Conservation (phyloP, 1,284 basidiomycete species). For the Malassezia dermatis region DNA sequence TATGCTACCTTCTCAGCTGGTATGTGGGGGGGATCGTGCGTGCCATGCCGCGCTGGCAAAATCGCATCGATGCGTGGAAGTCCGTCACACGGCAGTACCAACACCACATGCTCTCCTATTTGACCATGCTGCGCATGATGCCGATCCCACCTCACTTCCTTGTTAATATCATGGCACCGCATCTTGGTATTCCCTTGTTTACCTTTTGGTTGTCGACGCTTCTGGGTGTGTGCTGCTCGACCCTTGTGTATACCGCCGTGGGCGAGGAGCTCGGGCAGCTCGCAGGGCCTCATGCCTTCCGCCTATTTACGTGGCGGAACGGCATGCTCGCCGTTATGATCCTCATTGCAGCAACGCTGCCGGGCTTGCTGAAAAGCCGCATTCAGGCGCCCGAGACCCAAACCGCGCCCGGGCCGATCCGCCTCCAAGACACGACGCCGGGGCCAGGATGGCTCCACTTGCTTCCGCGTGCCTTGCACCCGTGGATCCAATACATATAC, state of each 20-base stretch:
- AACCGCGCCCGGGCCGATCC: conserved; percentile 13
- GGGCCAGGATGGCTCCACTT: not conserved
- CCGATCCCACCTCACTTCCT: conserved; percentile 69
- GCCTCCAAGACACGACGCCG: conserved; percentile 1
- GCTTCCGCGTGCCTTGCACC: not conserved
- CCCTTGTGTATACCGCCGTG: conserved; percentile 88
- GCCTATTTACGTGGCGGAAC: conserved; percentile 78
- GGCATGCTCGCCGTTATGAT: conserved; percentile 70
- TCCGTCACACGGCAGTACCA: conserved; percentile 61
- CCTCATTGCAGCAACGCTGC: conserved; percentile 78
- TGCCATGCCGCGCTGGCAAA: conserved; percentile 61
- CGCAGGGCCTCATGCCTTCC: conserved; percentile 82
- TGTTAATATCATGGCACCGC: conserved; percentile 83
- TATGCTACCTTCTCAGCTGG: conserved; percentile 85
- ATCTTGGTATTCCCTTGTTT: conserved; percentile 72
- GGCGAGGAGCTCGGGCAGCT: conserved; percentile 81
- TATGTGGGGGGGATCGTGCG: conserved; percentile 57
- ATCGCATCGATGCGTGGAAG: conserved; percentile 68
- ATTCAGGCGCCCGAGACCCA: conserved; percentile 9
- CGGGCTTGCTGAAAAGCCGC: conserved; percentile 53
- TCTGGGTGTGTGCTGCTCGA: conserved; percentile 79
- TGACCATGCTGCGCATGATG: conserved; percentile 72
- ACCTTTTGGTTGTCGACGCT: conserved; percentile 85
- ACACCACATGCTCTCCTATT: conserved; percentile 72
- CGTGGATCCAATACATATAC: not conserved